phyloP scores from a whole-genome alignment of 176 grass and related monocot species.

The Oryza glumipatula region DNA sequence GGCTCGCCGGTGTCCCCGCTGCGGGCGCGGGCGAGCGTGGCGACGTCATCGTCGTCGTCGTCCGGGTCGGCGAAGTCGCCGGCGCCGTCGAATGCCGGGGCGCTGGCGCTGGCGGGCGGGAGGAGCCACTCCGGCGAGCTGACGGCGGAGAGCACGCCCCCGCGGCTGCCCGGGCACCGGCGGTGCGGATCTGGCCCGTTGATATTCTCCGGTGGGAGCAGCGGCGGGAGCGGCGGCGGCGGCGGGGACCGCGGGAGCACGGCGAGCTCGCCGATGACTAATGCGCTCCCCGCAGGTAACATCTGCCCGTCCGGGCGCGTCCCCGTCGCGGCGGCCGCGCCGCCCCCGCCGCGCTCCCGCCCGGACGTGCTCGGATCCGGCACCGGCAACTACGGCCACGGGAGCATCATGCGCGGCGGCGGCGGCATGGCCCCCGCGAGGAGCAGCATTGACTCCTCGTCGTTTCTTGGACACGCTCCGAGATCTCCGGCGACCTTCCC shows the following conservation, averaged over 20 bases:
- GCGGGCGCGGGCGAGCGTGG: conserved; percentile 40
- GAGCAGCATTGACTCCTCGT: conserved; percentile 37
- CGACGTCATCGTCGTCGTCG: conserved; percentile 53
- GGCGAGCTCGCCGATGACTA: conserved; percentile 75
- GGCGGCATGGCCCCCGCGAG: conserved; percentile 34
- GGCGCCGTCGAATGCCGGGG: conserved; percentile 42
- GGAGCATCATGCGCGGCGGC: conserved; percentile 82
- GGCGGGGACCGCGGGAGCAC: conserved; percentile 60
- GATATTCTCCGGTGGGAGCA: conserved; percentile 71
- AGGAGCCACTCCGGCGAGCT: conserved; percentile 58
- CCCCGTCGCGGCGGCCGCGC: conserved; percentile 21
- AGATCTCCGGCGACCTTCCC: conserved; percentile 35
- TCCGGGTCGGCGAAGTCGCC: conserved; percentile 57
- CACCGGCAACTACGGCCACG: conserved; percentile 89
- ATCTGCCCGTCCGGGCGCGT: conserved; percentile 87
- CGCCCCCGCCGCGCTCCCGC: conserved; percentile 62
- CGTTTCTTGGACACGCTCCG: conserved; percentile 31
- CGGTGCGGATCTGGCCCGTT: conserved; percentile 75
- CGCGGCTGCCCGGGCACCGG: conserved; percentile 48
- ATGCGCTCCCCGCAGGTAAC: conserved; percentile 87
- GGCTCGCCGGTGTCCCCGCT: conserved; percentile 84
- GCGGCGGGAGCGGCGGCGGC: conserved; percentile 49
- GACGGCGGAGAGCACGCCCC: conserved; percentile 46
- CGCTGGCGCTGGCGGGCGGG: conserved; percentile 13
- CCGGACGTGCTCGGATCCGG: conserved; percentile 88